Evolutionary conservation across 2,329 filamentous ascomycete genomes (phyloP).

Genomic region (Daldinia sp.): DNA sequence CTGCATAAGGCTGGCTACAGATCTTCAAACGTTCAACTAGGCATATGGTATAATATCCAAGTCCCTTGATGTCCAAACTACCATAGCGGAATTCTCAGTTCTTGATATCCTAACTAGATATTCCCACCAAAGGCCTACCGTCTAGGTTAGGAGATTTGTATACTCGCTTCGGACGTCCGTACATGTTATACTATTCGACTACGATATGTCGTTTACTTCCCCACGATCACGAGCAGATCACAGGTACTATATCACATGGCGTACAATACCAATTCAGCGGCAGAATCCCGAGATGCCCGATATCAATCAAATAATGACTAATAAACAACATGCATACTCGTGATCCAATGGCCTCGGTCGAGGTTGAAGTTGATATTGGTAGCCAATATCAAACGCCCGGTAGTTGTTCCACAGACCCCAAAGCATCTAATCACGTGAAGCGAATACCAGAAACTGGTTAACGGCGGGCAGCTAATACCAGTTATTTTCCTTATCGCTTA

Average conservation of each 20-base stretch:
- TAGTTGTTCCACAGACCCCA: constrained; percentile 1
- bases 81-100: neutral
- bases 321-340: neutral
- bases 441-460: no score
- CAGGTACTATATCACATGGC: neutral
- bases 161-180: neutral
- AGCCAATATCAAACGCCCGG: constrained; percentile 1
- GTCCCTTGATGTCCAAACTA: neutral
- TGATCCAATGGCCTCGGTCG: neutral
- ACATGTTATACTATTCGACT: neutral
- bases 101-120: neutral
- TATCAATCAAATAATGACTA: constrained; percentile 4
- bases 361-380: neutral
- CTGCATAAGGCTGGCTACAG: neutral
- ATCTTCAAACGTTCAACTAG: neutral
- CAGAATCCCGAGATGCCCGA: neutral
- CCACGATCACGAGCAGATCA: neutral
- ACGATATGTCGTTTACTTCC: neutral
- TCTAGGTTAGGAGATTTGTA: neutral
- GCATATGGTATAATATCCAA: neutral
- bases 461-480: constrained; percentile 1
- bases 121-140: neutral
- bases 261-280: neutral
- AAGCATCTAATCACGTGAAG: constrained; percentile 11
- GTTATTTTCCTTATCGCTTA: constrained; percentile 9